phyloP scores from a whole-genome alignment of 2,329 filamentous ascomycete genomes.

The Ramularia collo-cygni region DNA sequence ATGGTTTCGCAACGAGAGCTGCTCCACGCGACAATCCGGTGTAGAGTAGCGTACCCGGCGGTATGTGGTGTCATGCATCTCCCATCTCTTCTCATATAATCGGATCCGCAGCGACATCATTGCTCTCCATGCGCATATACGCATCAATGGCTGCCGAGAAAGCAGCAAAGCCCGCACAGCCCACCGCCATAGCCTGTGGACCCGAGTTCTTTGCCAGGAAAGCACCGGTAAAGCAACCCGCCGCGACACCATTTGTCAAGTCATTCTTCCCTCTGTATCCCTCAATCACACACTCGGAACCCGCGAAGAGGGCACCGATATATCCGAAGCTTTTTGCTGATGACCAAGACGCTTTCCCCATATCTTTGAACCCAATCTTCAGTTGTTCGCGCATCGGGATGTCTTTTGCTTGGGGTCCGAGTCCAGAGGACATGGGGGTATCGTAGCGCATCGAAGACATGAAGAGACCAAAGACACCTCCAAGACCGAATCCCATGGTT shows the following conservation, averaged over 20 bases:
- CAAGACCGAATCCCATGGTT: conserved; percentile 88
- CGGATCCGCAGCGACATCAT: conserved; percentile 31
- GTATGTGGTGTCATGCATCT: neutral
- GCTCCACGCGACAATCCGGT: too few relatives aligned
- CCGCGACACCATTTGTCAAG: conserved; percentile 74
- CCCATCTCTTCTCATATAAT: conserved; percentile 26
- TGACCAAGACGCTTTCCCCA: conserved; percentile 75
- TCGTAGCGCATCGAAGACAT: conserved; percentile 99
- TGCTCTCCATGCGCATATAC: conserved; percentile 69
- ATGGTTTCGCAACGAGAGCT: too few relatives aligned
- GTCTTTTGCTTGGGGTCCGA: conserved; percentile 43
- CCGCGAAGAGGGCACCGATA: conserved; percentile 82
- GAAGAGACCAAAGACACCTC: conserved; percentile 91
- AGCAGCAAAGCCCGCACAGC: conserved; percentile 88
- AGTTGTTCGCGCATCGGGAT: conserved; percentile 82
- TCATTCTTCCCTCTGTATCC: conserved; percentile 91
- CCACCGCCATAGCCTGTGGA: conserved; percentile 78
- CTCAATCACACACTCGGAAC: conserved; percentile 94
- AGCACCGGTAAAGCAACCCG: conserved; percentile 86
- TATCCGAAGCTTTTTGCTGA: conserved; percentile 93
- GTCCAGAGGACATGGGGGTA: conserved; percentile 63
- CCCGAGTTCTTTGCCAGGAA: conserved; percentile 81
- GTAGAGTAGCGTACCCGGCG: too few relatives aligned
- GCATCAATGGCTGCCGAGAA: conserved; percentile 89
- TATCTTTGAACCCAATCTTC: conserved; percentile 81